These are phyloP conservation scores for Ostreobium quekettii DNA, from an alignment of 139 green algal genomes.

Conservation along the genomic window DNA sequence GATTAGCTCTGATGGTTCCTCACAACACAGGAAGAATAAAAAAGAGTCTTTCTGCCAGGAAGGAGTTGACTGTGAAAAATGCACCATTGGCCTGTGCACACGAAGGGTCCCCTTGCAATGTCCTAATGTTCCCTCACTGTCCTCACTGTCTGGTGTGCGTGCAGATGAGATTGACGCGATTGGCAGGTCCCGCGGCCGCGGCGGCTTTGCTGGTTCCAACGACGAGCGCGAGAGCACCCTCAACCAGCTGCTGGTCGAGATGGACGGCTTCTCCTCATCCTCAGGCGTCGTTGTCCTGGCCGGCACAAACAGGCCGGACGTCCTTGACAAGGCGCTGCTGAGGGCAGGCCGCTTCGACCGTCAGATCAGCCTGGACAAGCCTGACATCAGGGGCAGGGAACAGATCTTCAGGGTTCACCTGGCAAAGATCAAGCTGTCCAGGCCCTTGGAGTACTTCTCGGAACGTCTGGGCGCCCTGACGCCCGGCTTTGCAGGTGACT, in stretches of 20 bases:
- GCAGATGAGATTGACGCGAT: conserved; percentile 93
- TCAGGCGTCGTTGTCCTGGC: conserved; percentile 94
- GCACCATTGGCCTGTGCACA: no score
- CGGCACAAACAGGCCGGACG: conserved; percentile 96
- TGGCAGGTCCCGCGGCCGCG: conserved; percentile 58
- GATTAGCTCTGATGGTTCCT: no score
- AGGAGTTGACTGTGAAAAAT: no score
- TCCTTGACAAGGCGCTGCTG: conserved; percentile 95
- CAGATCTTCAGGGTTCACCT: conserved; percentile 94
- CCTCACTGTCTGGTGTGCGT: no score
- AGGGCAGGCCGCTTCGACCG: conserved; percentile 93
- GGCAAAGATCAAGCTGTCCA: conserved; percentile 69
- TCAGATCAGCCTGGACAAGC: conserved; percentile 91
- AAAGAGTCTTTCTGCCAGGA: no score
- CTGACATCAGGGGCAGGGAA: conserved; percentile 92
- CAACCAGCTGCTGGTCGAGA: conserved; percentile 97
- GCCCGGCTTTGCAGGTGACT: no score
- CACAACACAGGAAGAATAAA: no score
- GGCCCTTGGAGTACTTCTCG: conserved; percentile 65
- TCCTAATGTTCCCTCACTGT: no score
- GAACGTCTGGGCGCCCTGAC: conserved; percentile 90
- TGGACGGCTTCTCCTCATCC: conserved; percentile 75
- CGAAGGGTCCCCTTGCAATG: no score
- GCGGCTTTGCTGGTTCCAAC: conserved; percentile 80
- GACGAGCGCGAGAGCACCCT: conserved; percentile 98